Conservation (phyloP, 805 yeast genomes). For the Ogataea glucozyma region DNA sequence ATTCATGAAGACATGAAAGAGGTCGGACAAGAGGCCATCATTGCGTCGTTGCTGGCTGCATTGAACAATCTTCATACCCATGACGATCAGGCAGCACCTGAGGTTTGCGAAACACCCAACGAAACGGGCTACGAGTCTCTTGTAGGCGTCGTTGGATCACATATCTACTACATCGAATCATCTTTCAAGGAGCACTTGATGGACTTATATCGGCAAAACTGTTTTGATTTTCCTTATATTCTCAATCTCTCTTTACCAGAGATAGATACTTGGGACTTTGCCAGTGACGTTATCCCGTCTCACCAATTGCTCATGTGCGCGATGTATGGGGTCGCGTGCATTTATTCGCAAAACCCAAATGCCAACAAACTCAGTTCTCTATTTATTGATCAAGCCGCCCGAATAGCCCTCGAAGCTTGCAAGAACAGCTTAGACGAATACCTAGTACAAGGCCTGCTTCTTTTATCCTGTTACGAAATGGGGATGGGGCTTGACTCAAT, state of each 20-base stretch:
- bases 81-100: no score
- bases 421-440: conserved; percentile 25
- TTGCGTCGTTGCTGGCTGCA: no score
- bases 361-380: conserved; percentile 13
- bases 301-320: conserved; percentile 29
- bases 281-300: conserved; percentile 20
- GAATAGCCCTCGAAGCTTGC: conserved; percentile 26
- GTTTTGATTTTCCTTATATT: conserved; percentile 16
- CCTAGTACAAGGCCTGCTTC: conserved; percentile 27
- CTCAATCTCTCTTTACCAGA: conserved; percentile 16
- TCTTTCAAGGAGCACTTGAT: conserved; percentile 14
- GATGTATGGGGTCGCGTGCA: conserved; percentile 29
- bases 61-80: no score
- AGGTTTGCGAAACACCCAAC: no score
- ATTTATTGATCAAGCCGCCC: conserved; percentile 31
- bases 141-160: not conserved
- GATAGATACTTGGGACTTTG: conserved; percentile 21
- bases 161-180: conserved; percentile 17
- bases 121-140: no score
- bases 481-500: conserved; percentile 34
- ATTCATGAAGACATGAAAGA: no score
- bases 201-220: conserved; percentile 18
- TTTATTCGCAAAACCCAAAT: conserved; percentile 24
- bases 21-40: no score
- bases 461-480: conserved; percentile 34